Evolutionary conservation across 2,329 filamentous ascomycete genomes (phyloP).

Genomic region (Arthrocladium fulminans): DNA sequence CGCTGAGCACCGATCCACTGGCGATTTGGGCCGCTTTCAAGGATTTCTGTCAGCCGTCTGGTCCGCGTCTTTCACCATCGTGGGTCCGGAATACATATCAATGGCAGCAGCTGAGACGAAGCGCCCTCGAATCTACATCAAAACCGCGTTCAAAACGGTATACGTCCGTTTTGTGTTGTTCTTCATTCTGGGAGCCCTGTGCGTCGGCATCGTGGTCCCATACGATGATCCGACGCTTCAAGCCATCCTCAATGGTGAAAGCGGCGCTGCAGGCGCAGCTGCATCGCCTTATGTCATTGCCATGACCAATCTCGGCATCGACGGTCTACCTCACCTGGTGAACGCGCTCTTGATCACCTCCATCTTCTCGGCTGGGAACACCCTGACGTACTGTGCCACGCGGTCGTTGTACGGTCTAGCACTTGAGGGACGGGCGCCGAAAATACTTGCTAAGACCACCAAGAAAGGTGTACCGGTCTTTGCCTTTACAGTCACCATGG

Average conservation of each 20-base stretch:
- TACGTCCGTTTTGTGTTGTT: conserved; percentile 69
- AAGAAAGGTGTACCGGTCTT: conserved; percentile 61
- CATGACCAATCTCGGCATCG: conserved; percentile 57
- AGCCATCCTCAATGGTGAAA: conserved; percentile 51
- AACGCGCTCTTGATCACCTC: conserved; percentile 61
- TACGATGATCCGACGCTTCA: conserved; percentile 46
- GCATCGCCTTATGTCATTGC: conserved; percentile 57
- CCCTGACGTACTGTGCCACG: neutral
- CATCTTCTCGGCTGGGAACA: neutral
- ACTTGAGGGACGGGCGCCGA: conserved; percentile 56
- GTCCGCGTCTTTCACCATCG: conserved; percentile 58
- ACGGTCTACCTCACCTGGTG: conserved; percentile 58
- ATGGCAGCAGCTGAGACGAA: conserved; percentile 61
- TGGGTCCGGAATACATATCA: conserved; percentile 58
- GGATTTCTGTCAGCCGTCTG: conserved; percentile 71
- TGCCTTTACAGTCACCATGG: conserved; percentile 51
- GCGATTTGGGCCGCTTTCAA: conserved; percentile 59
- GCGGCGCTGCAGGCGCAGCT: conserved; percentile 57
- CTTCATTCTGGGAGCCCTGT: conserved; percentile 65
- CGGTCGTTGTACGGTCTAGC: neutral
- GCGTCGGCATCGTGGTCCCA: conserved; percentile 54
- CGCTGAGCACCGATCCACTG: neutral
- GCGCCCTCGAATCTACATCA: conserved; percentile 61
- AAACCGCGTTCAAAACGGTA: conserved; percentile 66
- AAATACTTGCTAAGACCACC: conserved; percentile 62